phyloP scores from a whole-genome alignment of 1,139 yeast species.

The Geotrichum fermentans region DNA sequence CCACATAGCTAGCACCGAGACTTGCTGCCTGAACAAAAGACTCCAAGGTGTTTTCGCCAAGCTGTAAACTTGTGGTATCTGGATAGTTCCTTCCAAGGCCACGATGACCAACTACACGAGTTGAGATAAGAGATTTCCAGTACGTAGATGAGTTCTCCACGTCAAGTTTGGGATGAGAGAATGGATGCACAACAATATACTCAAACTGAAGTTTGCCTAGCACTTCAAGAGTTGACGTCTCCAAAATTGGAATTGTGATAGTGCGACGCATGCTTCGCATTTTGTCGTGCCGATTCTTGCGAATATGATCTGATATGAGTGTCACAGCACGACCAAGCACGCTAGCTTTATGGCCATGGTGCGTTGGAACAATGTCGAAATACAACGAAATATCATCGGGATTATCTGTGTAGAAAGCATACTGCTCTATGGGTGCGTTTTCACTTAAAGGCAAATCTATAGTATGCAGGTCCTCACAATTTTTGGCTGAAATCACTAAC shows the following conservation, averaged over 20 bases:
- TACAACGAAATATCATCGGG: slow-evolving; percentile 54
- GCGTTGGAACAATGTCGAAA: slow-evolving; percentile 90
- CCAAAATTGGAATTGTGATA: slow-evolving; percentile 74
- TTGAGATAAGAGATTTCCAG: slow-evolving; percentile 86
- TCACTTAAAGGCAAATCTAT: slow-evolving; percentile 81
- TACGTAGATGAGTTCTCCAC: slow-evolving; percentile 72
- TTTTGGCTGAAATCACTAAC: slow-evolving; percentile 57
- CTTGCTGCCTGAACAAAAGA: slow-evolving; percentile 96
- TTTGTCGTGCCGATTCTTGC: slow-evolving; percentile 66
- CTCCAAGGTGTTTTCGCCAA: slow-evolving; percentile 94
- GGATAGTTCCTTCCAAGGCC: slow-evolving; percentile 86
- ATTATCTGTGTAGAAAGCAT: slow-evolving; percentile 61
- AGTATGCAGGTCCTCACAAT: slow-evolving; percentile 53
- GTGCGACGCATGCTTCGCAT: slow-evolving; percentile 58
- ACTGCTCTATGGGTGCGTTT: slow-evolving; percentile 76
- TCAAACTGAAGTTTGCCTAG: slow-evolving; percentile 78
- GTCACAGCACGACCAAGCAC: slow-evolving; percentile 86
- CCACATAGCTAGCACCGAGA: slow-evolving; percentile 70
- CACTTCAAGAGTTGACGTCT: slow-evolving; percentile 63
- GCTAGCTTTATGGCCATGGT: slow-evolving; percentile 51
- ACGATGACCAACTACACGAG: slow-evolving; percentile 93
- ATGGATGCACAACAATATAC: slow-evolving; percentile 65
- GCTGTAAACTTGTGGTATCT: slow-evolving; percentile 70
- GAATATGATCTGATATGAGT: slow-evolving; percentile 55
- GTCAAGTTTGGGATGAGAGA: slow-evolving; percentile 65